These are phyloP conservation scores for Athelia psychrophila DNA, from an alignment of 1,284 basidiomycete species.

Conservation along the genomic window DNA sequence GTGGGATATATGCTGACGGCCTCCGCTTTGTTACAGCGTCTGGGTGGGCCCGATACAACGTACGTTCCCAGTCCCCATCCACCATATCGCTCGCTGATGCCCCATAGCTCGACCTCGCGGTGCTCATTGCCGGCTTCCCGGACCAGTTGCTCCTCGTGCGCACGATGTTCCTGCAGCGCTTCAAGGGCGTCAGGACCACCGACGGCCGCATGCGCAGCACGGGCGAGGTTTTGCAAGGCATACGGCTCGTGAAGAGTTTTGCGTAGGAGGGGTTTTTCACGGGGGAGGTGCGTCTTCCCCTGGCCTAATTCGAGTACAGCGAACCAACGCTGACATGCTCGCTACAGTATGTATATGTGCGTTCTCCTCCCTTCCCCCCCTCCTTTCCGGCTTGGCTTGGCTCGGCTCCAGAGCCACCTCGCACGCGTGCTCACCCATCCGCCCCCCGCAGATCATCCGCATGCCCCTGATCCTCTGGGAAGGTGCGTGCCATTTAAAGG, in stretches of 20 bases:
- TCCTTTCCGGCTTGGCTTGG: too few species aligned
- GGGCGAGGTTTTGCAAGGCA: constrained; percentile 45
- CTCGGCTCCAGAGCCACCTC: too few species aligned
- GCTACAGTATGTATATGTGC: constrained; percentile 58
- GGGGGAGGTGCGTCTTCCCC: constrained; percentile 40
- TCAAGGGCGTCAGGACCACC: constrained; percentile 52
- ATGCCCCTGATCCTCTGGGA: constrained; percentile 30
- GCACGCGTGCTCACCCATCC: too few species aligned
- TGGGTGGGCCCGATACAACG: constrained; percentile 44
- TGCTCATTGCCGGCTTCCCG: constrained; percentile 38
- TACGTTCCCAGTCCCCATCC: constrained; percentile 46
- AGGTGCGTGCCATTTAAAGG: too few species aligned
- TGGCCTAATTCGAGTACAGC: constrained; percentile 47
- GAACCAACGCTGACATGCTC: constrained; percentile 59
- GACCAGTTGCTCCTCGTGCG: constrained; percentile 48
- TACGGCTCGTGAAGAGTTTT: constrained; percentile 41
- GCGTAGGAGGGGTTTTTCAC: constrained; percentile 48
- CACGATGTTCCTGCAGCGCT: constrained; percentile 50
- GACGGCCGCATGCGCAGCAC: constrained; percentile 52
- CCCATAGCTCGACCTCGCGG: constrained; percentile 52
- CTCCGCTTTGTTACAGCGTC: constrained; percentile 22
- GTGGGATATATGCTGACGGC: not conserved
- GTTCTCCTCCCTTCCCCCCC: too few species aligned
- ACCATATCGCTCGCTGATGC: constrained; percentile 51
- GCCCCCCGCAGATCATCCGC: constrained; percentile 29